These are phyloP conservation scores for Tulasnella sp. DNA, from an alignment of 768 basidiomycete genomes.

Conservation along the genomic window DNA sequence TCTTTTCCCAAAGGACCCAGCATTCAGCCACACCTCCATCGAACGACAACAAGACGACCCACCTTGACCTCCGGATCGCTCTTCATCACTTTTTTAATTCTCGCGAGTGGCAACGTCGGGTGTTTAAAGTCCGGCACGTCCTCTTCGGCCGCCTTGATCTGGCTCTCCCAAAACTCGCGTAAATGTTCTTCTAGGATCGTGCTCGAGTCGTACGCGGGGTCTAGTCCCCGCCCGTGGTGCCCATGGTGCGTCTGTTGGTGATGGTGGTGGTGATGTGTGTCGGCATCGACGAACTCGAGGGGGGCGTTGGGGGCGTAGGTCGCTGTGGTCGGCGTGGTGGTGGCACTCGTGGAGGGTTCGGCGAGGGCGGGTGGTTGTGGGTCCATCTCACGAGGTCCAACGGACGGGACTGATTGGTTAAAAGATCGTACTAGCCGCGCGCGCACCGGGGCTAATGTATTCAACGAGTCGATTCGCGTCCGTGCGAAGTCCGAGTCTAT, in stretches of 20 bases:
- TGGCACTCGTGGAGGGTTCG: background rate
- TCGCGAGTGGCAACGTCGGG: constrained; percentile 78
- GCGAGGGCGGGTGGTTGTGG: background rate
- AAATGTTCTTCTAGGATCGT: constrained; percentile 57
- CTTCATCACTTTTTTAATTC: constrained; percentile 99
- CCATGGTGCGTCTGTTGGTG: background rate
- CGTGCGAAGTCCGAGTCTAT: too few species aligned
- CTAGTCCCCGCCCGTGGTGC: too few species aligned
- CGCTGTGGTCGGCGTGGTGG: background rate
- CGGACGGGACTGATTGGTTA: too few species aligned
- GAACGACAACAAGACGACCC: constrained; percentile 1
- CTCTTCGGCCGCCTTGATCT: constrained; percentile 74
- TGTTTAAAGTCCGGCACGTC: constrained; percentile 77
- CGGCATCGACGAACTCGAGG: background rate
- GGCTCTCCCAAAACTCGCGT: constrained; percentile 80
- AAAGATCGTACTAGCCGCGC: too few species aligned
- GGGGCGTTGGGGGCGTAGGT: background rate
- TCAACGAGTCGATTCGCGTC: too few species aligned
- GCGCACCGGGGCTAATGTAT: too few species aligned
- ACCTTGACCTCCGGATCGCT: constrained; percentile 95
- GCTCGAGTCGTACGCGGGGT: background rate
- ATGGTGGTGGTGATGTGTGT: background rate
- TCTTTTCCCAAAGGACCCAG: constrained; percentile 35
- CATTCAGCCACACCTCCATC: constrained; percentile 4
- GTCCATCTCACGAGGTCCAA: background rate